These are phyloP conservation scores for Boletus eberwhitei DNA, from an alignment of 768 basidiomycete genomes.

Conservation along the genomic window DNA sequence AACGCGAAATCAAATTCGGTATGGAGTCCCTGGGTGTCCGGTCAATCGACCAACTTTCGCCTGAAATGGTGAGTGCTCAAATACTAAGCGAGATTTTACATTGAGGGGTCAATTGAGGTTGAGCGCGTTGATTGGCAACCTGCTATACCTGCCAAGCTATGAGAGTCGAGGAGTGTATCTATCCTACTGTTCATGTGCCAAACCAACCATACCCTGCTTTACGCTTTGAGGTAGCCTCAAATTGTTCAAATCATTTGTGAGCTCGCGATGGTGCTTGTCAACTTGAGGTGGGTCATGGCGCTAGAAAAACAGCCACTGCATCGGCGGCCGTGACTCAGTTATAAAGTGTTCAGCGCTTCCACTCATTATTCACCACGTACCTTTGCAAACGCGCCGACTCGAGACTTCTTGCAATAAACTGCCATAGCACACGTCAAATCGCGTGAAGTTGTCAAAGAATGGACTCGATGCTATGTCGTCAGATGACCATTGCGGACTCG, in stretches of 20 bases:
- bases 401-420: no score
- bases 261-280: no score
- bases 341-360: no score
- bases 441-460: no score
- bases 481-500: no score
- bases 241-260: background rate
- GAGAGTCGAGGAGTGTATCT: conserved; percentile 5
- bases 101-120: conserved; percentile 36
- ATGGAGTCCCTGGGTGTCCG: conserved; percentile 77
- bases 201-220: background rate
- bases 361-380: no score
- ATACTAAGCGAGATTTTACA: background rate
- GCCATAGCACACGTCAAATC: no score
- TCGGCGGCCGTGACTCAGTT: no score
- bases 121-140: conserved; percentile 71
- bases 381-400: no score
- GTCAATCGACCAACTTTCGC: conserved; percentile 59
- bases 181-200: background rate
- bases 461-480: no score
- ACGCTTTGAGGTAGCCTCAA: background rate
- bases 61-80: conserved; percentile 60
- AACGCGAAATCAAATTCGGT: conserved; percentile 71
- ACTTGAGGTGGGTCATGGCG: no score
- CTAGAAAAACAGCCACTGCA: no score
- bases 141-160: conserved; percentile 20